Percentiles rank a stretch among this genome's conserved stretches.
These are phyloP conservation scores for Coemansia sp. DNA, from an alignment of 192 early-diverging fungal genomes.

Conservation along the genomic window DNA sequence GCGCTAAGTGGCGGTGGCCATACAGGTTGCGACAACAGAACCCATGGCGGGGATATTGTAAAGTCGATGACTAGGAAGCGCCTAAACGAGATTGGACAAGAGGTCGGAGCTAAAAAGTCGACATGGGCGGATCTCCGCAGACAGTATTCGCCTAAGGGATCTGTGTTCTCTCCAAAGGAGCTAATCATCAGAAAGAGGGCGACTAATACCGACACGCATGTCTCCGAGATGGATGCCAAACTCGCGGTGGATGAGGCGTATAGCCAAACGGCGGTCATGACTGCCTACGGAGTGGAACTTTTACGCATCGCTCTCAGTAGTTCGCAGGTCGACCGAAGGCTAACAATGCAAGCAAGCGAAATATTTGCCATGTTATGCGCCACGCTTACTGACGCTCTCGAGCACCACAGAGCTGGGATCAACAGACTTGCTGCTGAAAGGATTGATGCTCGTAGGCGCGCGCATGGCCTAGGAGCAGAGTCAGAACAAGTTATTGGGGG, in stretches of 20 bases:
- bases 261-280: neutral
- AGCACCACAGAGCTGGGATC: neutral
- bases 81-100: neutral
- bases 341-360: neutral
- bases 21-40: neutral
- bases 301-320: neutral
- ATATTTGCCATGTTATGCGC: neutral
- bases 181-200: neutral
- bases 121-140: neutral
- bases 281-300: neutral
- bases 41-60: neutral
- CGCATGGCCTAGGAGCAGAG: neutral
- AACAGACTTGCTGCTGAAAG: neutral
- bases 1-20: neutral
- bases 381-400: neutral
- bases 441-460: neutral
- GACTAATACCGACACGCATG: neutral
- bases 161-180: neutral
- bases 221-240: neutral
- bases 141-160: neutral
- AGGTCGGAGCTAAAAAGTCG: neutral
- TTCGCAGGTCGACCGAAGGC: neutral
- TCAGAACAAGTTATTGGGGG: neutral
- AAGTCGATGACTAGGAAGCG: neutral
- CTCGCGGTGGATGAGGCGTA: neutral